phyloP scores from a whole-genome alignment of 805 yeast genomes.

The Novakomyces olei region DNA sequence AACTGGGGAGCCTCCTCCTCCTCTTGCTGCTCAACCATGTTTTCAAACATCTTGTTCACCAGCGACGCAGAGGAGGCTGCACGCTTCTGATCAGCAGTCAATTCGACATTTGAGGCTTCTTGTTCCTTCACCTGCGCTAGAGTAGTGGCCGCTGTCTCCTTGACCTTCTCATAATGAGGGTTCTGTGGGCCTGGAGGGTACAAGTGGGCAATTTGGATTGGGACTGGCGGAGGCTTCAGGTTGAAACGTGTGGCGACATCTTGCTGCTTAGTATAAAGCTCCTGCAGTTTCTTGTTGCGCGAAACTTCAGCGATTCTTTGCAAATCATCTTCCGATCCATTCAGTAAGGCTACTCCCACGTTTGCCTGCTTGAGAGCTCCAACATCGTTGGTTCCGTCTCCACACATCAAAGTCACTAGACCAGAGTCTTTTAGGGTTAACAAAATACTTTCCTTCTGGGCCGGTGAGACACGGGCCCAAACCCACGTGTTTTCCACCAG shows the following conservation, averaged over 20 bases:
- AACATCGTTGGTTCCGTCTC: conserved; percentile 99
- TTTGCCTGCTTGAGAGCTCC: conserved; percentile 98
- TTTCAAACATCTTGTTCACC: conserved; percentile 44
- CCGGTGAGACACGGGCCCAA: conserved; percentile 90
- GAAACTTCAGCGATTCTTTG: conserved; percentile 69
- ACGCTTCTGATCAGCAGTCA: conserved; percentile 17
- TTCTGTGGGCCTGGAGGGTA: conserved; percentile 90
- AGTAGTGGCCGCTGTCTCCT: conserved; percentile 21
- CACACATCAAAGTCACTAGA: conserved; percentile 91
- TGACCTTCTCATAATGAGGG: conserved; percentile 50
- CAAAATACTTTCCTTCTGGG: conserved; percentile 81
- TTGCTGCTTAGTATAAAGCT: conserved; percentile 66
- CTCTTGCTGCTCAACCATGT: conserved; percentile 32
- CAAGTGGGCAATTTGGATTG: conserved; percentile 71
- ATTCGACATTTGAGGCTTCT: conserved; percentile 33
- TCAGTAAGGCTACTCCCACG: conserved; percentile 90
- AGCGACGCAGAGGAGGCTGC: conserved; percentile 20
- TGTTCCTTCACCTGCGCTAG: conserved; percentile 64
- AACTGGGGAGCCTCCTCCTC: conserved; percentile 71
- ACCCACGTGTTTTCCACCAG: conserved; percentile 89
- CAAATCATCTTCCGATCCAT: conserved; percentile 89
- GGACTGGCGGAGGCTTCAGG: conserved; percentile 47
- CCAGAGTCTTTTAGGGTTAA: conserved; percentile 68
- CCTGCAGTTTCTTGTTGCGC: conserved; percentile 38
- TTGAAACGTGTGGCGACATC: conserved; percentile 61